Percentiles rank a stretch among this genome's conserved stretches.
Conservation (phyloP, 345 rosid genomes). For the Eucalyptus regnans region DNA sequence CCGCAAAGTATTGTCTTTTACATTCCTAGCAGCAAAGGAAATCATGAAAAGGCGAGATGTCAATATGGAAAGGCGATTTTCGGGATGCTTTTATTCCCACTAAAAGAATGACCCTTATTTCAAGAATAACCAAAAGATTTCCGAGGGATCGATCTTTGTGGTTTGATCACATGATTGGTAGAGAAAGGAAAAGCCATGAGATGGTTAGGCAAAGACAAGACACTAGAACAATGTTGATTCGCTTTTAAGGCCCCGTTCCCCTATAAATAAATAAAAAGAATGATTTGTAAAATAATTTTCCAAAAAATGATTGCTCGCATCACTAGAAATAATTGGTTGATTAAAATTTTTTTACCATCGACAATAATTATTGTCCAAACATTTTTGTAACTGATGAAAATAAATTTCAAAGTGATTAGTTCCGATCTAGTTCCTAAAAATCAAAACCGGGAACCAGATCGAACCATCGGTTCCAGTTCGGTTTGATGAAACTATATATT, state of each 20-base stretch:
- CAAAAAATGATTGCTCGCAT: neutral
- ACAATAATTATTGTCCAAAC: neutral
- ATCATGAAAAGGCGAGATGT: neutral
- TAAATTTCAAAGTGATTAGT: too few relatives aligned
- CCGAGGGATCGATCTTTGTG: neutral
- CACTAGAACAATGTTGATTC: neutral
- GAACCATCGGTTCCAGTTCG: accelerated
- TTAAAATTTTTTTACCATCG: accelerated
- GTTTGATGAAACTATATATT: too few relatives aligned
- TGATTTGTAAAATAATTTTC: neutral
- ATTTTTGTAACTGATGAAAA: too few relatives aligned
- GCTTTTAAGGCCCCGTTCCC: neutral
- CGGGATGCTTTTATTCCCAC: neutral
- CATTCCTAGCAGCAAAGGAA: neutral
- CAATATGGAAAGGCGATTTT: neutral
- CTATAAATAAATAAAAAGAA: neutral
- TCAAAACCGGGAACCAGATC: accelerated
- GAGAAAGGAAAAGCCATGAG: neutral
- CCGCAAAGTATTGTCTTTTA: neutral
- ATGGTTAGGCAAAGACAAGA: neutral
- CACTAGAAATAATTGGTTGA: neutral
- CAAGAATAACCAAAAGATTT: neutral
- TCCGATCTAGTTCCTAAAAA: too few relatives aligned
- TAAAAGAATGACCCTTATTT: neutral
- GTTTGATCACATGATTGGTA: neutral